A percentile compares a stretch with the other conserved stretches of the same genome.
phyloP scores from a whole-genome alignment of 2,329 filamentous ascomycete genomes.

The Dactylellina haptotyla region DNA sequence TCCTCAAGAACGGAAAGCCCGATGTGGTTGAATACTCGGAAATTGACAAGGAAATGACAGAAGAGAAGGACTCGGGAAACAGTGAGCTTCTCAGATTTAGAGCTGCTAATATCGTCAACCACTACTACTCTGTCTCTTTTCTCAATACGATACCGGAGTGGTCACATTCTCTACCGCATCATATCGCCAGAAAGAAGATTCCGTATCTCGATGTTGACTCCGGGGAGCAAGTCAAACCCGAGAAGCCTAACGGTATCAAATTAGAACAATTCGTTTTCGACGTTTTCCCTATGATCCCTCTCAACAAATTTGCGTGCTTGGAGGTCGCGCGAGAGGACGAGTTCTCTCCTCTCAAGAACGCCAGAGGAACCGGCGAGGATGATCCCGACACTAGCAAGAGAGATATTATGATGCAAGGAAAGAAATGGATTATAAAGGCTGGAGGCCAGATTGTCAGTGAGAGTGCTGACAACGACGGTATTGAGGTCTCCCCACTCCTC shows the following conservation, averaged over 20 bases:
- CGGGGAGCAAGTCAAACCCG: slow-evolving; percentile 85
- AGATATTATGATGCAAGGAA: slow-evolving; percentile 90
- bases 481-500: slow-evolving; percentile 91
- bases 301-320: slow-evolving; percentile 92
- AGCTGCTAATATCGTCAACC: slow-evolving; percentile 99
- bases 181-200: slow-evolving; percentile 99
- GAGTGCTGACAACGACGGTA: slow-evolving; percentile 69
- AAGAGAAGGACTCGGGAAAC: slow-evolving; percentile 85
- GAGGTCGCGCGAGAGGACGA: slow-evolving; percentile 97
- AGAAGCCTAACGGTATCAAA: slow-evolving; percentile 97
- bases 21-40: slow-evolving; percentile 99
- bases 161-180: slow-evolving; percentile 87
- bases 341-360: slow-evolving; percentile 97
- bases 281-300: slow-evolving; percentile 87
- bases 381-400: slow-evolving; percentile 90
- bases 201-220: slow-evolving; percentile 79
- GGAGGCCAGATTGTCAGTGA: slow-evolving; percentile 79
- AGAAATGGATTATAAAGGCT: slow-evolving; percentile 82
- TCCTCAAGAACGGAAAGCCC: slow-evolving; percentile 93
- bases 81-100: slow-evolving; percentile 89
- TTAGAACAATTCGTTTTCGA: slow-evolving; percentile 99
- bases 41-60: slow-evolving; percentile 87
- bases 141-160: slow-evolving; percentile 88
- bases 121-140: slow-evolving; percentile 97
- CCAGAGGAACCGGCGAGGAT: slow-evolving; percentile 84